Conservation (phyloP, 495 filamentous ascomycete species). For the Opeltia flavorubescens region DNA sequence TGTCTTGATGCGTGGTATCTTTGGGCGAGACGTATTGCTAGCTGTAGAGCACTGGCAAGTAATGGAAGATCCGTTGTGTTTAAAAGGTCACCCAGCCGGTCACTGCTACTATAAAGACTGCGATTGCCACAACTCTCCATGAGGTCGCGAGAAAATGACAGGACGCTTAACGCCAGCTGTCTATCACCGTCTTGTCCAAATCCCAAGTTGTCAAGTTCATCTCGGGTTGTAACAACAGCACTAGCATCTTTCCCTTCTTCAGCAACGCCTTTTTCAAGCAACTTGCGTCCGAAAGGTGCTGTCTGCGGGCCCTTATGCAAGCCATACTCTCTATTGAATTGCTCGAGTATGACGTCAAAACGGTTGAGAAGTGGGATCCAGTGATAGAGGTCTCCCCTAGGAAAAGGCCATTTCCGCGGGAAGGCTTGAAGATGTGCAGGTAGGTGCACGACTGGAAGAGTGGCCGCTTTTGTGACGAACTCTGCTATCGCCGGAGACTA, state of each 20-base stretch:
- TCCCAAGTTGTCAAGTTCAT: constrained; percentile 40
- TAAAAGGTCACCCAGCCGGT: constrained; percentile 71
- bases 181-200: constrained; percentile 63
- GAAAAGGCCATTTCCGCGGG: constrained; percentile 83
- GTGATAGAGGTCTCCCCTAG: constrained; percentile 93
- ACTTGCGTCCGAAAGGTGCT: constrained; percentile 49
- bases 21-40: constrained; percentile 74
- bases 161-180: constrained; percentile 60
- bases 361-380: constrained; percentile 93
- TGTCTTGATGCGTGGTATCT: constrained; percentile 80
- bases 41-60: constrained; percentile 55
- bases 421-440: constrained; percentile 65
- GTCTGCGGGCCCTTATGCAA: constrained; percentile 70
- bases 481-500: constrained; percentile 77
- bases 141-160: constrained; percentile 74
- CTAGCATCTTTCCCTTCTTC: constrained; percentile 23
- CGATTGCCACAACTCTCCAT: constrained; percentile 93
- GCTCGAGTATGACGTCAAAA: constrained; percentile 78
- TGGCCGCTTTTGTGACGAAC: constrained; percentile 55
- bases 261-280: constrained; percentile 42
- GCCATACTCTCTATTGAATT: constrained; percentile 67
- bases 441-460: constrained; percentile 59
- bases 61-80: constrained; percentile 72
- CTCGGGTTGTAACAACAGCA: constrained; percentile 23
- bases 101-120: constrained; percentile 88